phyloP scores from a whole-genome alignment of 768 basidiomycete species.

The Nevesoporus exiguus region DNA sequence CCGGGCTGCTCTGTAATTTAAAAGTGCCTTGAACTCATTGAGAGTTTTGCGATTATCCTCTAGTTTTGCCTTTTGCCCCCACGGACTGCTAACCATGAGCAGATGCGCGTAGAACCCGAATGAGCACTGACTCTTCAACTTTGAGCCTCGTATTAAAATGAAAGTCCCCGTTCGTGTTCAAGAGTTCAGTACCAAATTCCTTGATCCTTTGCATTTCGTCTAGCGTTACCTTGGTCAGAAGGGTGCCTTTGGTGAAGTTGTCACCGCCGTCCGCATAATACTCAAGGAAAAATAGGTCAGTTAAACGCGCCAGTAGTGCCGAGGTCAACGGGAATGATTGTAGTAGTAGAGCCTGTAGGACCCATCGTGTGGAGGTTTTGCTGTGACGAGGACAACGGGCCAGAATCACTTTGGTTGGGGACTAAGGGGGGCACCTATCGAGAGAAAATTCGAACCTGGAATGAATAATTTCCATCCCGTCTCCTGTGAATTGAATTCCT shows the following conservation, averaged over 20 bases:
- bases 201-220: background rate
- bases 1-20: background rate
- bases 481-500: background rate
- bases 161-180: background rate
- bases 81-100: background rate
- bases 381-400: background rate
- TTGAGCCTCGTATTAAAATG: background rate
- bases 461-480: background rate
- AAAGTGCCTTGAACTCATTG: background rate
- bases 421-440: background rate
- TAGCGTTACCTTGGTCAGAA: constrained; percentile 5
- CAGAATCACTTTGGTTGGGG: background rate
- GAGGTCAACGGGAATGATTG: background rate
- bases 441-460: background rate
- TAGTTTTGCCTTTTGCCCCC: background rate
- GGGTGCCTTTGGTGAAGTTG: background rate
- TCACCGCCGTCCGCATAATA: background rate
- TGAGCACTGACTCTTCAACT: background rate
- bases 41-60: background rate
- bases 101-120: background rate
- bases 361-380: background rate
- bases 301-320: background rate
- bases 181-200: background rate
- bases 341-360: background rate
- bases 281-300: background rate